Evolutionary conservation across 768 basidiomycete species (phyloP).

Genomic region (Termitomyces bulborhizus): DNA sequence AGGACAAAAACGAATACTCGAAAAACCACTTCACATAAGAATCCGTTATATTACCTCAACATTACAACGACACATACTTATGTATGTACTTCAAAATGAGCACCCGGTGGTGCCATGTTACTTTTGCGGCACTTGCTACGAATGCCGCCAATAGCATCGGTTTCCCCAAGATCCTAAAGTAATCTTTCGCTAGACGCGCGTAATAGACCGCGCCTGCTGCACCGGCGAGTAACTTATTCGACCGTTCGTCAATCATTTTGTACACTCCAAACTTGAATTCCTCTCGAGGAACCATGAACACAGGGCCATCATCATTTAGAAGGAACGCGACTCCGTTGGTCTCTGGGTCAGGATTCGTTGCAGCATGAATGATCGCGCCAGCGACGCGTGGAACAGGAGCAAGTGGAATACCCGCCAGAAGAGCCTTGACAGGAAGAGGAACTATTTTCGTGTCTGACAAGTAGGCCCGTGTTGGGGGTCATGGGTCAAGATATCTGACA

Average conservation of each 20-base stretch:
- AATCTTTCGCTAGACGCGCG: conserved; percentile 20
- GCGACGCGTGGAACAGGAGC: conserved; percentile 42
- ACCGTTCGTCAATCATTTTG: conserved; percentile 40
- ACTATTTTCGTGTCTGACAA: conserved; percentile 42
- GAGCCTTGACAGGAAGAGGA: conserved; percentile 27
- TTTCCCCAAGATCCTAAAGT: conserved; percentile 23
- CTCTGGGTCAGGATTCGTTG: conserved; percentile 36
- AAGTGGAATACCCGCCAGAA: conserved; percentile 44
- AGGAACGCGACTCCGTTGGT: conserved; percentile 43
- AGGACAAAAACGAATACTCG: neutral
- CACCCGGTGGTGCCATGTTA: conserved; percentile 23
- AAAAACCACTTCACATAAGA: neutral
- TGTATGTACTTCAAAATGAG: conserved; percentile 10
- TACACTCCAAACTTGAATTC: conserved; percentile 47
- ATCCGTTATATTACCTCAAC: neutral
- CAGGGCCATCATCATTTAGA: conserved; percentile 44
- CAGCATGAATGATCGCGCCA: conserved; percentile 45
- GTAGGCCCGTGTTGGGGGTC: neutral
- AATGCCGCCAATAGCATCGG: conserved; percentile 18
- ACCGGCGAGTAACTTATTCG: conserved; percentile 23
- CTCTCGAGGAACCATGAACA: conserved; percentile 39
- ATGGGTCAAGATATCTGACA: neutral
- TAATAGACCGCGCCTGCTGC: conserved; percentile 22
- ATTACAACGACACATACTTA: conserved; percentile 8
- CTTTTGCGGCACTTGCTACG: conserved; percentile 17